These are phyloP conservation scores for Polytrichum commune DNA, from an alignment of 225 moss, liverwort and hornwort species.

Conservation along the genomic window DNA sequence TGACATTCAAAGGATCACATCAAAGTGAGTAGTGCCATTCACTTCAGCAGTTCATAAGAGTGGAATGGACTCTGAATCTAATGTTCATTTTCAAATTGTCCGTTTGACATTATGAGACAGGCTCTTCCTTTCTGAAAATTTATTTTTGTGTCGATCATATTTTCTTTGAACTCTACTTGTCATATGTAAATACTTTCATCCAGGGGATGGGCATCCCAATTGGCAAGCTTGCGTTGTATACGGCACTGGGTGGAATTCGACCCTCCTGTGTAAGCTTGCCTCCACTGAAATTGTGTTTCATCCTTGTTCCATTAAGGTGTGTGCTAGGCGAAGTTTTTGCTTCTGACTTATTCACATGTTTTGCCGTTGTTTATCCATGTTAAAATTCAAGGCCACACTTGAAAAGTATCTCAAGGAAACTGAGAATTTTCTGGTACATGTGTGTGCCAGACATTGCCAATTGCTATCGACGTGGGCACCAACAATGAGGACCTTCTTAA, in stretches of 20 bases:
- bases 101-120: too few relatives aligned
- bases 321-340: too few relatives aligned
- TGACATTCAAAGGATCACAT: too few relatives aligned
- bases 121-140: neutral
- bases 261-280: conserved; percentile 63
- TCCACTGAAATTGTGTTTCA: neutral
- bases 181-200: neutral
- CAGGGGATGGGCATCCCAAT: conserved; percentile 97
- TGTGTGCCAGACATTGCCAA: conserved; percentile 64
- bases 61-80: neutral
- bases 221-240: conserved; percentile 78
- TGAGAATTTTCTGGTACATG: neutral
- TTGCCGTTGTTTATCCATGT: too few relatives aligned
- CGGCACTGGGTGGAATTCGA: conserved; percentile 82
- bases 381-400: too few relatives aligned
- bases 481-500: conserved; percentile 76
- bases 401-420: neutral
- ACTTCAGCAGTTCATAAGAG: neutral
- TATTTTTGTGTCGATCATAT: neutral
- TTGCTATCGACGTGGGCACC: conserved; percentile 89
- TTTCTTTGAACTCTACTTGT: too few relatives aligned
- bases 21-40: neutral
- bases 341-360: too few relatives aligned
- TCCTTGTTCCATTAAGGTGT: too few relatives aligned
- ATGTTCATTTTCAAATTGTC: too few relatives aligned